Evolutionary conservation across 1,284 basidiomycete genomes (phyloP).

Genomic region (Apiotrichum mycotoxinovorans): DNA sequence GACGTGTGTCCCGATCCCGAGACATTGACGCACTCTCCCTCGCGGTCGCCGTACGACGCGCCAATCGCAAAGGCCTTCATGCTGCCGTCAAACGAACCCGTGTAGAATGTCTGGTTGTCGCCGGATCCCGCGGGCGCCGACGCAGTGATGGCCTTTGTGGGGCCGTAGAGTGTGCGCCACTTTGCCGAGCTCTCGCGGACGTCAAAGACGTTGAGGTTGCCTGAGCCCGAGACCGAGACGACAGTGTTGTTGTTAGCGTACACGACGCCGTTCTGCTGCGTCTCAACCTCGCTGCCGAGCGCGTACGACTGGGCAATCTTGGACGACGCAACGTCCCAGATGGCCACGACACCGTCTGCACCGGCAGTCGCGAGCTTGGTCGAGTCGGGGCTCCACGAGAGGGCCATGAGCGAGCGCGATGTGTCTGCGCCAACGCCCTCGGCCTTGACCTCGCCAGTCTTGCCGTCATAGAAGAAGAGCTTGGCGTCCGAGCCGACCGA

Average conservation of each 20-base stretch:
- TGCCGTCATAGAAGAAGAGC: conserved; percentile 85
- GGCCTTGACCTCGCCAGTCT: conserved; percentile 72
- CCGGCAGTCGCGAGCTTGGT: conserved; percentile 73
- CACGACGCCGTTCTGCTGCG: conserved; percentile 83
- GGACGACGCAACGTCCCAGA: conserved; percentile 77
- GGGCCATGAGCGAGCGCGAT: conserved; percentile 62
- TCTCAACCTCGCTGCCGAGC: conserved; percentile 63
- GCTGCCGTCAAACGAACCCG: conserved; percentile 79
- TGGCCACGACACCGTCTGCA: conserved; percentile 80
- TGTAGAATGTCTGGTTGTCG: conserved; percentile 61
- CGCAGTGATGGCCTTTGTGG: conserved; percentile 74
- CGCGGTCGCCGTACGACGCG: conserved; percentile 34
- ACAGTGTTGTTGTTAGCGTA: conserved; percentile 71
- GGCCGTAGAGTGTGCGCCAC: conserved; percentile 62
- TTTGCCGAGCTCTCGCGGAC: conserved; percentile 59
- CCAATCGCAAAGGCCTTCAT: conserved; percentile 59
- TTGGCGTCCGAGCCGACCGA: conserved; percentile 91
- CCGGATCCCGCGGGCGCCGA: conserved; percentile 52
- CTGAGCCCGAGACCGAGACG: conserved; percentile 79
- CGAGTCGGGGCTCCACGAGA: conserved; percentile 71
- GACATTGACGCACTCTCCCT: conserved; percentile 55
- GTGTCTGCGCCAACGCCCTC: conserved; percentile 59
- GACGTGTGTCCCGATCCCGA: conserved; percentile 67
- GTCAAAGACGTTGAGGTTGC: conserved; percentile 81
- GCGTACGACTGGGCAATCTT: conserved; percentile 67